phyloP scores from a whole-genome alignment of 2,329 filamentous ascomycete genomes.

The Cercospora citrullina region DNA sequence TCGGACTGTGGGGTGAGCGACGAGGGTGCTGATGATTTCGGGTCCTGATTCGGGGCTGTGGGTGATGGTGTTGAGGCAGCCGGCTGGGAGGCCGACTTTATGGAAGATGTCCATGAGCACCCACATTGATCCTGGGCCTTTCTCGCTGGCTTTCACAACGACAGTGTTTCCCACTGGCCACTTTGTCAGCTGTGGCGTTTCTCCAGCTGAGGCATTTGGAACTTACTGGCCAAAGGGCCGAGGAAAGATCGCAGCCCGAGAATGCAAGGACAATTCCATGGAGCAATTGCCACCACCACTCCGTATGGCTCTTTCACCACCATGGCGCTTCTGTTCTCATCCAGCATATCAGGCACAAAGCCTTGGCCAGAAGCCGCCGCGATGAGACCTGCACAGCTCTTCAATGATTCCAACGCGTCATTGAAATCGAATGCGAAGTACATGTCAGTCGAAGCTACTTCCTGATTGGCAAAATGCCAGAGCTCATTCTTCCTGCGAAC shows the following conservation, averaged over 20 bases:
- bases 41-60: slow-evolving; percentile 61
- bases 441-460: slow-evolving; percentile 52
- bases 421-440: slow-evolving; percentile 43
- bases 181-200: slow-evolving; percentile 4
- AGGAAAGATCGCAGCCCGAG: slow-evolving; percentile 50
- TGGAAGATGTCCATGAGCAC: slow-evolving; percentile 57
- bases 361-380: slow-evolving; percentile 47
- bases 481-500: slow-evolving; percentile 62
- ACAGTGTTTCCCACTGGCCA: slow-evolving; percentile 65
- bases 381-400: slow-evolving; percentile 54
- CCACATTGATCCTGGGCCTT: slow-evolving; percentile 65
- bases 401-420: slow-evolving; percentile 46
- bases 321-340: slow-evolving; percentile 55
- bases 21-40: slow-evolving; percentile 64
- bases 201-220: neutral
- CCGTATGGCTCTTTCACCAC: slow-evolving; percentile 73
- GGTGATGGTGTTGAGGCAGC: slow-evolving; percentile 70
- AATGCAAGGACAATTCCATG: slow-evolving; percentile 66
- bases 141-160: slow-evolving; percentile 69
- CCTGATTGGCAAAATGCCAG: slow-evolving; percentile 57
- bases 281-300: slow-evolving; percentile 69
- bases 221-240: slow-evolving; percentile 56
- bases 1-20: slow-evolving; percentile 64
- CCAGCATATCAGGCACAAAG: slow-evolving; percentile 49
- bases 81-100: slow-evolving; percentile 72